phyloP scores from a whole-genome alignment of 192 early-diverging fungal genomes.

The Podila epigama region DNA sequence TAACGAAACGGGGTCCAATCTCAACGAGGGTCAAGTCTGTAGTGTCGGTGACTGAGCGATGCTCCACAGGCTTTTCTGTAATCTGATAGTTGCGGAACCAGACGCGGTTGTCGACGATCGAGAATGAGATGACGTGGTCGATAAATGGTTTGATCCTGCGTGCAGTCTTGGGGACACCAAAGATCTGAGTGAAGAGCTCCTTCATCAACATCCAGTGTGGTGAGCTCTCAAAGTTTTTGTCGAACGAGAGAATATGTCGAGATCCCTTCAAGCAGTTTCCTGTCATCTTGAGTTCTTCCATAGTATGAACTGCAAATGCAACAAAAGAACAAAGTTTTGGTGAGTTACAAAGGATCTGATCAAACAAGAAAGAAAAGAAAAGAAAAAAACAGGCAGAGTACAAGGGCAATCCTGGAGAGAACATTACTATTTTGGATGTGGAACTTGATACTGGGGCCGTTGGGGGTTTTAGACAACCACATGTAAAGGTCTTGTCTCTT shows the following conservation, averaged over 20 bases:
- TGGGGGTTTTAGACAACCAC: conserved; percentile 95
- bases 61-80: conserved; percentile 61
- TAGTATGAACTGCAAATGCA: conserved; percentile 83
- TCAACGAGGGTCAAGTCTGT: conserved; percentile 86
- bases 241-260: conserved; percentile 94
- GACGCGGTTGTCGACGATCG: conserved; percentile 85
- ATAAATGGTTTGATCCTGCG: conserved; percentile 96
- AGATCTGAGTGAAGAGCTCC: conserved; percentile 93
- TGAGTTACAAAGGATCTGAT: background rate
- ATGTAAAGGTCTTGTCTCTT: conserved; percentile 93
- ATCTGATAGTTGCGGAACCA: conserved; percentile 99
- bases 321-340: background rate
- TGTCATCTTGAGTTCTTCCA: conserved; percentile 98
- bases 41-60: conserved; percentile 61
- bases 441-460: conserved; percentile 95
- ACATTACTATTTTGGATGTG: conserved; percentile 91
- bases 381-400: no score
- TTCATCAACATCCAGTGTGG: conserved; percentile 90
- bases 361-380: background rate
- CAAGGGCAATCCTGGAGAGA: no score
- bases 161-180: conserved; percentile 87
- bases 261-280: conserved; percentile 98
- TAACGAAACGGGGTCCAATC: conserved; percentile 96
- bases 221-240: conserved; percentile 86
- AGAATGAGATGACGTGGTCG: conserved; percentile 93